These are phyloP conservation scores for Candida arabinofermentans DNA, from an alignment of 805 yeast species.

Conservation along the genomic window DNA sequence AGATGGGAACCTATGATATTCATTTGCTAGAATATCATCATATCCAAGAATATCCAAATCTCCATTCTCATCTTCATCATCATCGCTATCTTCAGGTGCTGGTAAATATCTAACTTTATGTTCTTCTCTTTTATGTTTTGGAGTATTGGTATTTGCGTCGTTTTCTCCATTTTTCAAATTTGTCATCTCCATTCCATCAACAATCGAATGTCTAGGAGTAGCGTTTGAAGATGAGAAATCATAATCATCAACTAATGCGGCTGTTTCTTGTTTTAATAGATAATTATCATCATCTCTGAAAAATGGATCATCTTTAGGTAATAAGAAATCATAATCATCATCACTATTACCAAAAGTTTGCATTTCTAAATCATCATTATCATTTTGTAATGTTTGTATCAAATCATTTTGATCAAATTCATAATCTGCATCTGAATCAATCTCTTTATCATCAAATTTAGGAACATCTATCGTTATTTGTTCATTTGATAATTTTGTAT, in stretches of 20 bases:
- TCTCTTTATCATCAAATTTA: slow-evolving; percentile 40
- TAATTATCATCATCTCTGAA: slow-evolving; percentile 52
- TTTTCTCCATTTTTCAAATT: neutral
- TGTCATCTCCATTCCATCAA: slow-evolving; percentile 10
- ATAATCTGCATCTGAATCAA: slow-evolving; percentile 61
- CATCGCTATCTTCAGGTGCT: slow-evolving; percentile 39
- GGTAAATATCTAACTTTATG: slow-evolving; percentile 32
- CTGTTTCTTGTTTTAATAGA: slow-evolving; percentile 38
- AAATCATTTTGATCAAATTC: slow-evolving; percentile 49
- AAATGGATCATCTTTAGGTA: slow-evolving; percentile 25
- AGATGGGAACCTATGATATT: slow-evolving; percentile 15
- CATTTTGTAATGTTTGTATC: slow-evolving; percentile 35
- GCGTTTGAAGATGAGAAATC: slow-evolving; percentile 25
- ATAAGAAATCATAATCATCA: slow-evolving; percentile 29
- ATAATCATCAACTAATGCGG: slow-evolving; percentile 39
- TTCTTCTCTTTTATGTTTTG: too few relatives aligned
- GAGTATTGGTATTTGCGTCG: neutral
- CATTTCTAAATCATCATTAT: slow-evolving; percentile 35
- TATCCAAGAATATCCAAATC: slow-evolving; percentile 28
- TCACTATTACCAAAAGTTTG: slow-evolving; percentile 32
- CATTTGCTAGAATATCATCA: slow-evolving; percentile 25
- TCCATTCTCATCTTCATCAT: slow-evolving; percentile 35
- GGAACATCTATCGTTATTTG: slow-evolving; percentile 43
- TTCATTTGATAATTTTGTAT: slow-evolving; percentile 24
- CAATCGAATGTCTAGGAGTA: slow-evolving; percentile 32